Base-by-base conservation (phyloP, 2,329 filamentous ascomycete genomes). In the Trichoderma afroharzianum region DNA sequence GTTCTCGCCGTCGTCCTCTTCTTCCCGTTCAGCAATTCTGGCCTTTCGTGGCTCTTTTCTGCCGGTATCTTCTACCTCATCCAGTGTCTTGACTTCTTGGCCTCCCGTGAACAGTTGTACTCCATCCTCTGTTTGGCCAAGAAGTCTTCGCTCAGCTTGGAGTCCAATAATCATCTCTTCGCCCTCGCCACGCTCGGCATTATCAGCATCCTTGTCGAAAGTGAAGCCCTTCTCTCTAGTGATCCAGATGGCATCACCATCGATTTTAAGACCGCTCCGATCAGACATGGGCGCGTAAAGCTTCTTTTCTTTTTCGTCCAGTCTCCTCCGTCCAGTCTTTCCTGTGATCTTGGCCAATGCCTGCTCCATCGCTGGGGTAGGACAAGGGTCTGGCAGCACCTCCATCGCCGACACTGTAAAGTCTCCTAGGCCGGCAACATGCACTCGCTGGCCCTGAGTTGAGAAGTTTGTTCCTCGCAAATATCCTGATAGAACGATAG, bases 281-380 rank as follows among this genome's bases (percentile, higher is more conserved):
- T 99, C 96, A 30, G 95, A 97, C 95, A 99, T 98, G 39, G 96
- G 97, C 3, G 96, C 97, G 81, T 98, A 97, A 6, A 99, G 84
- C 76, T 97, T 90, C 83, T 98, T 98, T 79, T 99, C 95, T 82
- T 98, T 99, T 79, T 99, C 96, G 36, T 97, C 96, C 15, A 99
- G 83, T 71, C 95, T 88, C 77, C 91, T 90, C 74, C 94, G 87
- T 53, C 91, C 91, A 39, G 91, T 91, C 81, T 97, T 97, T 3
- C 95, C 95, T 0, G 91, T 91, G 2, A 90, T 89, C 79, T 97
- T 97, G 50, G 93, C 93, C 53, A 95, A 84, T 7, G 93, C 93
- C 81, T 96, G 93, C 77, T 97, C 92, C 86, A 97, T 94, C 69
- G 90, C 91, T 1, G 96, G 96, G 0, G 96, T 99, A 1, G 96